Evolutionary conservation across 2,329 filamentous ascomycete genomes (phyloP).

Genomic region (Byssothecium circinans): DNA sequence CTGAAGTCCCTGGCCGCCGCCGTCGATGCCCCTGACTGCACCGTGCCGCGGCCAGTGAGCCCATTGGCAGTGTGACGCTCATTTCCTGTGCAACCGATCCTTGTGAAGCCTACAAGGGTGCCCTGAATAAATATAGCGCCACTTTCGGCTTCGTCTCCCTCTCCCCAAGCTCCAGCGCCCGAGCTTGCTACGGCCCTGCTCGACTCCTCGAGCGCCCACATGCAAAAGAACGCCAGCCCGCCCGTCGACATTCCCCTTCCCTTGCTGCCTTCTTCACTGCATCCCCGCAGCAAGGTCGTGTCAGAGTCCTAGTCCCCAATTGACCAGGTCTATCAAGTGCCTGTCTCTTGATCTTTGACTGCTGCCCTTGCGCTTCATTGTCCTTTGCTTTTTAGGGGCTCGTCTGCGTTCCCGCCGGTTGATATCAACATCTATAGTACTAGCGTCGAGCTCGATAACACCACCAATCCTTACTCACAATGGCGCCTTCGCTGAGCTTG

Average conservation of each 20-base stretch:
- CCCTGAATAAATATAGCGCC: too few relatives aligned
- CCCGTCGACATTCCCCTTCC: conserved; percentile 28
- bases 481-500: conserved; percentile 54
- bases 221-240: conserved; percentile 40
- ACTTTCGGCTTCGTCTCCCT: conserved; percentile 29
- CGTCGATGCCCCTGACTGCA: conserved; percentile 29
- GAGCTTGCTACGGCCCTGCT: conserved; percentile 30
- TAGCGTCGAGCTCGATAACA: conserved; percentile 17
- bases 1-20: conserved; percentile 15
- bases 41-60: conserved; percentile 27
- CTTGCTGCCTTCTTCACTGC: conserved; percentile 40
- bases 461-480: too few relatives aligned
- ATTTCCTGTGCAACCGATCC: conserved; percentile 41
- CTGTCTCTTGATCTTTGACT: conserved; percentile 23
- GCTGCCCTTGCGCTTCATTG: too few relatives aligned
- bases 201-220: too few relatives aligned
- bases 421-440: conserved; percentile 10
- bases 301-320: conserved; percentile 35
- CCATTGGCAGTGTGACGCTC: too few relatives aligned
- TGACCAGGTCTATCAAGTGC: conserved; percentile 24
- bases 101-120: conserved; percentile 36
- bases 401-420: conserved; percentile 20
- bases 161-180: conserved; percentile 36
- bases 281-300: conserved; percentile 42
- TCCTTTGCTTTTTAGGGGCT: conserved; percentile 25